These are phyloP conservation scores for Apodospora peruviana DNA, from an alignment of 495 filamentous ascomycete genomes.

Conservation along the genomic window DNA sequence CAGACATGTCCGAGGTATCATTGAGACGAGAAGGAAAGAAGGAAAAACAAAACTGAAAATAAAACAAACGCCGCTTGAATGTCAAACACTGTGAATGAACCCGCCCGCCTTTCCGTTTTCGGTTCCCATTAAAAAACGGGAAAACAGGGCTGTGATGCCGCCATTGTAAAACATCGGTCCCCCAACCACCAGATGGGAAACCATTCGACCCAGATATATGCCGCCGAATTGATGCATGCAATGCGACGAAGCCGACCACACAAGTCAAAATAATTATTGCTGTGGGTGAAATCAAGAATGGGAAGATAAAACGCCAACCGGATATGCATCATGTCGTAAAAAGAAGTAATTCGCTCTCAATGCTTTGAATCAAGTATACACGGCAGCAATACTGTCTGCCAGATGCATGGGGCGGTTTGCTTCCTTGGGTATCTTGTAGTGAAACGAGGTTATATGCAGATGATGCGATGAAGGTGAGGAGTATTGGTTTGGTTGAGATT, in stretches of 20 bases:
- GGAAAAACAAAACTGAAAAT: not conserved
- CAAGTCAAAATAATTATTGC: not conserved
- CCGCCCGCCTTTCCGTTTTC: too few relatives aligned
- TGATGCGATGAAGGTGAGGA: not conserved
- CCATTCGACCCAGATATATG: constrained; percentile 25
- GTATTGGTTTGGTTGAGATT: constrained; percentile 9
- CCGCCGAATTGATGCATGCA: constrained; percentile 21
- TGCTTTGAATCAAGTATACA: constrained; percentile 40
- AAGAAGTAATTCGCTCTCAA: constrained; percentile 25
- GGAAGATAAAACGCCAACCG: constrained; percentile 35
- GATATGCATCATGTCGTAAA: constrained; percentile 39
- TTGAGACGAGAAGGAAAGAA: constrained; percentile 2
- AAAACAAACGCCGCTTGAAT: constrained; percentile 7
- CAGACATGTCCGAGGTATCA: not conserved
- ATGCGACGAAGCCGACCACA: constrained; percentile 2
- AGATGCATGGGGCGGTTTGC: constrained; percentile 15
- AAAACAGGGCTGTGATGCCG: constrained; percentile 26
- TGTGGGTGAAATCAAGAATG: constrained; percentile 3
- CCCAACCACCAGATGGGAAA: constrained; percentile 16
- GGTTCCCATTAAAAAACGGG: not conserved
- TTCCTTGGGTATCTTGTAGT: constrained; percentile 23
- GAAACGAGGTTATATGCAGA: constrained; percentile 23
- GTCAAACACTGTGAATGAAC: not conserved
- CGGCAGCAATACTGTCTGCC: constrained; percentile 29
- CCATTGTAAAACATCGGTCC: constrained; percentile 31